Evolutionary conservation across 805 yeast species (phyloP), one percentile per base, ranked within the genome.

Genomic region (Metschnikowia shivogae): DNA sequence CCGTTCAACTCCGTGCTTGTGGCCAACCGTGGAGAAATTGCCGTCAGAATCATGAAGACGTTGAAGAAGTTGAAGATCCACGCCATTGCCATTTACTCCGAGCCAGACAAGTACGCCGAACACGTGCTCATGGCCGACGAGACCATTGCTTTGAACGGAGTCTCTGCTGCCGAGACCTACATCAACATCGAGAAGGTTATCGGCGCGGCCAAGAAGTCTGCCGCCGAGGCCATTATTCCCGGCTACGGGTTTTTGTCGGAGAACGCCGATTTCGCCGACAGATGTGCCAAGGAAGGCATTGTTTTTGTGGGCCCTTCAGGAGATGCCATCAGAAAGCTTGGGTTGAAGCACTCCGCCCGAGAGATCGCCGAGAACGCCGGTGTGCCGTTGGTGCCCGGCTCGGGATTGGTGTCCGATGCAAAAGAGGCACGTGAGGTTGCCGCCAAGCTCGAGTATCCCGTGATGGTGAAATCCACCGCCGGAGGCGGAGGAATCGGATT

Each of bases 401-500:
- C 97, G 12, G 95, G 89, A 7, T 74, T 93, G 54, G 82, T 92
- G 31, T 70, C 77, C 1, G 70, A 79, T 50, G 75, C 90, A 10
- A 76, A 76, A 9, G 96, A 86, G 57, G 98, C 98, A 3, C 72
- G 74, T 46, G 74, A 69, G 48, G 78, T 84, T 50, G 98, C 97
- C 12, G 81, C 78, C 13, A 69, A 77, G 56, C 72, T 92, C 41
- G 86, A 78, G 46, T 93, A 88, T 58, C 98, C 98, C 26, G 80
- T 92, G 29, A 92, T 92, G 98, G 87, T 93, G 41, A 92, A 92
- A 67, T 86, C 96, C 22, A 93, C 99, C 49, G 98, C 98, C 22
- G 99, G 99, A 63, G 99, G 99, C 60, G 99, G 99, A 67, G 99
- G 99, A 68, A 92, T 92, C 60, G 99, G 99, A 53, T 72, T 92